A percentile compares a stretch with the other conserved stretches of the same genome.
phyloP scores from a whole-genome alignment of 2,329 filamentous ascomycete genomes.

The Scolecobasidium constrictum region DNA sequence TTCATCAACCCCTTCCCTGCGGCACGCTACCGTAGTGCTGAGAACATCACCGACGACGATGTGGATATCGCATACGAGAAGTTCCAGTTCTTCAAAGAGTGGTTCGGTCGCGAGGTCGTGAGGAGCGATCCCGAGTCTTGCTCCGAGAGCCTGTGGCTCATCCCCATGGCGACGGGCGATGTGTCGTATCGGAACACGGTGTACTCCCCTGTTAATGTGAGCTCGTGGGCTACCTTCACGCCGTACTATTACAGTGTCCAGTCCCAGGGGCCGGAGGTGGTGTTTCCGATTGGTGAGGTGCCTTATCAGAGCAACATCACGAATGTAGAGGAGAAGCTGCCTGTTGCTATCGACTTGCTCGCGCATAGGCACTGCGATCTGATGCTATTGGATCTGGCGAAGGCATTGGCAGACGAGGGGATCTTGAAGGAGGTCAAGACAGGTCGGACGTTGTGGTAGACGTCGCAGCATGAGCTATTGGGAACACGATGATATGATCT shows the following conservation, averaged over 20 bases:
- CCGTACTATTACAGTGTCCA: background rate
- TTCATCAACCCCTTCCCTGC: background rate
- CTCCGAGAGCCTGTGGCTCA: background rate
- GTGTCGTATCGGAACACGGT: background rate
- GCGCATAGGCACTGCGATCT: background rate
- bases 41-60: background rate
- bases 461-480: no score
- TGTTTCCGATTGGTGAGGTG: slow-evolving; percentile 6
- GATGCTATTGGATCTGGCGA: slow-evolving; percentile 1
- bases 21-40: background rate
- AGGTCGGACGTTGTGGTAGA: background rate
- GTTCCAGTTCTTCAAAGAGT: background rate
- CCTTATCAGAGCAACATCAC: background rate
- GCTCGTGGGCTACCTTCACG: background rate
- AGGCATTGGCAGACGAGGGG: slow-evolving; percentile 3
- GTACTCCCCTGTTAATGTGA: slow-evolving; percentile 11
- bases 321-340: background rate
- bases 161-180: background rate
- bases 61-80: background rate
- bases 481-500: no score
- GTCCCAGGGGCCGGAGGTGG: background rate
- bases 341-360: slow-evolving; percentile 1
- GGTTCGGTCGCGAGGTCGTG: background rate
- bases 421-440: slow-evolving; percentile 6
- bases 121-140: background rate